Evolutionary conservation across 495 filamentous ascomycete species (phyloP), one percentile per base, ranked within the genome.

Genomic region (Daldinia bambusicola): DNA sequence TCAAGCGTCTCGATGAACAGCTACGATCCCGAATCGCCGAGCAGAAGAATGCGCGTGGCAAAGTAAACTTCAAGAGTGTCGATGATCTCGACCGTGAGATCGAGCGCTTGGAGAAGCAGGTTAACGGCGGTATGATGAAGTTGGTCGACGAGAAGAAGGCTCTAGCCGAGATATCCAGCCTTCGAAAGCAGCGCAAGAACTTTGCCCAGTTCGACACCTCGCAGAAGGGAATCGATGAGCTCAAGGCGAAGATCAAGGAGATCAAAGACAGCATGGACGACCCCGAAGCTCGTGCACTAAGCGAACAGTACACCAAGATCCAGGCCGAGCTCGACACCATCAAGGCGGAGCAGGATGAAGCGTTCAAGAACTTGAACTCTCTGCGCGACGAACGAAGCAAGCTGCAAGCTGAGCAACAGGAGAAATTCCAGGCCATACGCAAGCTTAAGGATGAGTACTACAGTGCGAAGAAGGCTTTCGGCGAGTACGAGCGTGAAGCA

Each of bases 81-180:
- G 94, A 95, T 38, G 95, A 98, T 43, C 81, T 98, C 55, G 93
- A 98, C 78, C 84, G 83, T 20, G 88, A 93, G 78, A 94, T 99
- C 70, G 83, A 88, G 34, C 84, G 83, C 14, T 88, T 97, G 52
- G 93, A 97, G 61, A 89, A 89, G 80, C 86, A 92, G 63, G 93
- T 98, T 63, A 91, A 95, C 78, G 86, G 88, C 55, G 93, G 94
- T 51, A 91, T 85, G 69, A 91, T 98, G 90, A 95, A 93, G 75
- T 79, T 99, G 61, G 96, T 98, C 4, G 95, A 98, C 67, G 96
- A 98, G 88, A 95, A 92, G 86, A 98, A 97, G 86, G 92, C 93
- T 5, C 84, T 98, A 0, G 79, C 86, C 18, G 93, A 97, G 70
- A 89, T 96, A 61, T 90, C 90, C 52, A 91, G 80, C 78, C 82